Conservation (phyloP, 164 flowering plant genomes). For the Aristolochia contorta region DNA sequence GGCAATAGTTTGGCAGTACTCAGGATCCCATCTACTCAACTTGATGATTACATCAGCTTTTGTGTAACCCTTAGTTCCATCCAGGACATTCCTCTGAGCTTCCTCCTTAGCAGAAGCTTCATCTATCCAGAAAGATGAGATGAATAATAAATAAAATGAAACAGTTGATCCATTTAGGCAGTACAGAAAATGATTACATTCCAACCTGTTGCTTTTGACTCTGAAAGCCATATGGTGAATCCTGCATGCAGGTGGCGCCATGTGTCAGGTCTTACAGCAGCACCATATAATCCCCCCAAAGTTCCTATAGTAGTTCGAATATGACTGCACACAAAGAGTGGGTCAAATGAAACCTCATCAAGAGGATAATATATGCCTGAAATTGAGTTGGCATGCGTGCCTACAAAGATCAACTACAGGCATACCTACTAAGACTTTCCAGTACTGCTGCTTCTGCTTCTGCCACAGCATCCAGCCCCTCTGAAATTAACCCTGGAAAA, state of each 20-base stretch:
- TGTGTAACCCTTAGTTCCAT: slow-evolving; percentile 42
- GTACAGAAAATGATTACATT: neutral
- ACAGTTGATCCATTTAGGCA: too few relatives aligned
- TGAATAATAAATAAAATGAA: too few relatives aligned
- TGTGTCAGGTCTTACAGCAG: slow-evolving; percentile 56
- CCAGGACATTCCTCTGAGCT: slow-evolving; percentile 38
- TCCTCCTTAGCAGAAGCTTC: slow-evolving; percentile 78
- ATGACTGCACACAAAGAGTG: slow-evolving; percentile 46
- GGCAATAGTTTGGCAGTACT: slow-evolving; percentile 51
- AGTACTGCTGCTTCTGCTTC: slow-evolving; percentile 62
- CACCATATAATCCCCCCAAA: slow-evolving; percentile 78
- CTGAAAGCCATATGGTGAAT: slow-evolving; percentile 83
- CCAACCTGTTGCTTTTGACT: slow-evolving; percentile 66
- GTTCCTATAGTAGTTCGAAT: slow-evolving; percentile 81
- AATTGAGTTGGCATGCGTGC: too few relatives aligned
- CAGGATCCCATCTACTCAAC: slow-evolving; percentile 66
- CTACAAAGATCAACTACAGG: too few relatives aligned
- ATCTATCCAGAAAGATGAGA: slow-evolving; percentile 30
- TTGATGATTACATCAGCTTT: slow-evolving; percentile 89
- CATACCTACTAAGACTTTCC: slow-evolving; percentile 84
- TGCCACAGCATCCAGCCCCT: slow-evolving; percentile 69
- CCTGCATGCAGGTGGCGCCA: slow-evolving; percentile 92
- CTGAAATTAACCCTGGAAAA: slow-evolving; percentile 66
- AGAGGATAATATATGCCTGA: too few relatives aligned
- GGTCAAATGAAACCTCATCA: neutral